Conservation (phyloP, 2,329 filamentous ascomycete species). For the Verticillium klebahnii region DNA sequence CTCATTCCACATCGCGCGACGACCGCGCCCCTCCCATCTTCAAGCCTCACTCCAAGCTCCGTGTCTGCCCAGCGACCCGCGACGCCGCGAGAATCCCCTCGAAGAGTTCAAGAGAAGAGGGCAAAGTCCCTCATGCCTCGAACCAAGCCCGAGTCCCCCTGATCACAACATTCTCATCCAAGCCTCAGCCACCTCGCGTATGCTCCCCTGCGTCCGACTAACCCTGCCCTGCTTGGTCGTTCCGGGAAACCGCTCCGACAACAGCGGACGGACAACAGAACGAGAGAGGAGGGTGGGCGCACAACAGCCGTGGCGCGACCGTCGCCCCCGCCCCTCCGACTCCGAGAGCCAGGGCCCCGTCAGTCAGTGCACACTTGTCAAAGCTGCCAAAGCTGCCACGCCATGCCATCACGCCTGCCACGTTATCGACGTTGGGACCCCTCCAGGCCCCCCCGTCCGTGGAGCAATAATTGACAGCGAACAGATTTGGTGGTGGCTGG, state of each 20-base stretch:
- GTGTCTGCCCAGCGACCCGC: not conserved
- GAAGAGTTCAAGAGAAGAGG: not conserved
- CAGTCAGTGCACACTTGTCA: not conserved
- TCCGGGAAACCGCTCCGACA: not conserved
- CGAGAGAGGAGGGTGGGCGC: not conserved
- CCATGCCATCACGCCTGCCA: not conserved
- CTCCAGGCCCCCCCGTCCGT: not conserved
- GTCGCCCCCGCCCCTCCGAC: not conserved
- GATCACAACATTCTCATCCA: not conserved
- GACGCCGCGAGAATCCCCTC: not conserved
- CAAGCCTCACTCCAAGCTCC: not conserved
- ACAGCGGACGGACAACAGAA: not conserved
- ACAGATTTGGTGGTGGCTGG: not conserved
- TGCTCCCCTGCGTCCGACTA: not conserved
- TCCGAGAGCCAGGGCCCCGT: not conserved
- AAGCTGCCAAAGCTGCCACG: not conserved
- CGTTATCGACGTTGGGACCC: not conserved
- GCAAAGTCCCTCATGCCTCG: not conserved
- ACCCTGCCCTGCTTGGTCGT: not conserved
- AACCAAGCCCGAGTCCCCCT: not conserved
- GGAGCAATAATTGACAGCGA: not conserved
- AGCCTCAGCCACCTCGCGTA: not conserved
- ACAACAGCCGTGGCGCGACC: not conserved
- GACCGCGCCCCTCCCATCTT: not conserved
- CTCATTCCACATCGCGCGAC: conserved; percentile 1